phyloP scores from a whole-genome alignment of 176 grass and related monocot genomes.

The Musa beccarii region DNA sequence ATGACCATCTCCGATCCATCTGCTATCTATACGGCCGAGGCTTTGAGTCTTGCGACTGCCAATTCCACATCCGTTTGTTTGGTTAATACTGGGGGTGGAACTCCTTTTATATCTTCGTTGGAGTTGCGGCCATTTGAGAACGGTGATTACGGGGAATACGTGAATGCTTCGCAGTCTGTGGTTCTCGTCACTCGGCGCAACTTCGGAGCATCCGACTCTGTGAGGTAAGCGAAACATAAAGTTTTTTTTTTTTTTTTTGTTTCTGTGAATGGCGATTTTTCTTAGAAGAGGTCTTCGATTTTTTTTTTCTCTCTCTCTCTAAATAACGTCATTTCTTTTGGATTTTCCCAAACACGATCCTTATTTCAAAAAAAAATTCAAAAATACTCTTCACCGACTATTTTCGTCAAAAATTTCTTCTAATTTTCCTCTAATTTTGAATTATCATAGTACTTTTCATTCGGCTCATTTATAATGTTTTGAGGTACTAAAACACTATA shows the following conservation, averaged over 20 bases:
- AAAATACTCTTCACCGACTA: too few relatives aligned
- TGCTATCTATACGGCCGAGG: not conserved
- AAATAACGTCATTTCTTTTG: too few relatives aligned
- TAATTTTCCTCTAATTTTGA: too few relatives aligned
- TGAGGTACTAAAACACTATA: too few relatives aligned
- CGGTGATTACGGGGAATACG: conserved; percentile 1
- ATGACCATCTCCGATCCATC: not conserved
- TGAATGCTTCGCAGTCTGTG: conserved; percentile 18
- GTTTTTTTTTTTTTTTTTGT: not conserved
- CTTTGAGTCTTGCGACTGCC: not conserved
- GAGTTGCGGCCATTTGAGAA: conserved; percentile 26
- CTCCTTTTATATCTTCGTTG: conserved; percentile 29
- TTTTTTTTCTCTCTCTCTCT: too few relatives aligned
- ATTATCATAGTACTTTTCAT: too few relatives aligned
- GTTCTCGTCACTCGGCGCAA: not conserved
- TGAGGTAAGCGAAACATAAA: too few relatives aligned
- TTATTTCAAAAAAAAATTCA: too few relatives aligned
- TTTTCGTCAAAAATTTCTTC: too few relatives aligned
- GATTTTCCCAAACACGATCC: too few relatives aligned
- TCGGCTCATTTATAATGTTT: too few relatives aligned
- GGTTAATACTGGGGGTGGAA: conserved; percentile 8
- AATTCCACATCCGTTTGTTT: conserved; percentile 25
- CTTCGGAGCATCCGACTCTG: not conserved
- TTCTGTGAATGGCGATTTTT: too few relatives aligned
- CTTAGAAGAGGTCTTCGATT: not conserved